Evolutionary conservation across 2,329 filamentous ascomycete genomes (phyloP), one percentile per base, ranked within the genome.

Genomic region (Colletotrichum tropicicola): DNA sequence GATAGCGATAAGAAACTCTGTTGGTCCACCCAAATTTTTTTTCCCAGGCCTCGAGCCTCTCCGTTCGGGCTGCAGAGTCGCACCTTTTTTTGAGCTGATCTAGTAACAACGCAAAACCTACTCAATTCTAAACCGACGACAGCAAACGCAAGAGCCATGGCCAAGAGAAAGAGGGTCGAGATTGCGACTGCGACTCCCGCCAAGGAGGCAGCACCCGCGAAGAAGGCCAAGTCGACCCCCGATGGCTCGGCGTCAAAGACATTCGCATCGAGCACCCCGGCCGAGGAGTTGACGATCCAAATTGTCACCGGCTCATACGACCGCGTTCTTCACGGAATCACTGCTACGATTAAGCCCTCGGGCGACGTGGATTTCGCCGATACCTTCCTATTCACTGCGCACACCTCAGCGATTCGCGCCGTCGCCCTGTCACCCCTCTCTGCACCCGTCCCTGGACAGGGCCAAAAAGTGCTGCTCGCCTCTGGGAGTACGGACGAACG

Each of bases 291-390:
- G 70, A 90, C 91, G n/a, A 84, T 98, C 64, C 96, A 98, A 78
- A 91, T 99, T 69, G 86, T 98, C 65, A 91, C 93, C 6, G 96
- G 96, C 49, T 98, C 94, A 56, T 99, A 99, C 80, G 96, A 99
- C 75, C 88, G 94, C 68, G 89, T 97, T 52, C 86, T 99, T 19
- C 96, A 99, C 77, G 96, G 96, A 65, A 85, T 98, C 72, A 93
- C 92, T 7, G 94, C 92, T n/a, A 88, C 88, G 2, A 82, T 97
- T 55, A 82, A 85, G 23, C 74, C 73, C 52, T 59, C 66, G 56
- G 68, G 71, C 30, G 53, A 69, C 30, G 83, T 90, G 58, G 84
- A 89, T 54, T 98, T 98, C 74, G 88, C 92, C 69, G 95, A 98
- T 78, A 95, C 92, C 0, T 99, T 99, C 78, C 87, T 99, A 61